Evolutionary conservation across 2,329 filamentous ascomycete species (phyloP).

Genomic region (Arthroderma sp.): DNA sequence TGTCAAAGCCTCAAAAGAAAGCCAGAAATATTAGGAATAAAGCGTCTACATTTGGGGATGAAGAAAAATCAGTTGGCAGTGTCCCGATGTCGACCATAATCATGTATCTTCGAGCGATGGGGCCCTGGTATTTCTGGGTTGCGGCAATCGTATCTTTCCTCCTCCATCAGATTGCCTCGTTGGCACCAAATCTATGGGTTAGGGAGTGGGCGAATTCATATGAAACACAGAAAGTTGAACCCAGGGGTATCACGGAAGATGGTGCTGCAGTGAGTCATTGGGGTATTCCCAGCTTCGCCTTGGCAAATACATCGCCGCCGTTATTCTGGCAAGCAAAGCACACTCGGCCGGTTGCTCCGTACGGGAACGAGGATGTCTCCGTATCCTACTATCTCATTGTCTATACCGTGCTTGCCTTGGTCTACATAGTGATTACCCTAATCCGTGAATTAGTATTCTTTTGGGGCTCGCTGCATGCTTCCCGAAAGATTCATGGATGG

Average conservation of each 20-base stretch:
- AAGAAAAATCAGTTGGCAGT: slow-evolving; percentile 70
- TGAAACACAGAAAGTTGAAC: slow-evolving; percentile 31
- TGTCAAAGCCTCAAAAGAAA: slow-evolving; percentile 22
- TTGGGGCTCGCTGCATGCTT: slow-evolving; percentile 79
- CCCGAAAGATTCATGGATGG: slow-evolving; percentile 65
- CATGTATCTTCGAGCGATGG: slow-evolving; percentile 82
- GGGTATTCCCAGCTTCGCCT: slow-evolving; percentile 25
- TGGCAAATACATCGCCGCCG: slow-evolving; percentile 23
- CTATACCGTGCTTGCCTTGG: slow-evolving; percentile 66
- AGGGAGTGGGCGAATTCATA: slow-evolving; percentile 92
- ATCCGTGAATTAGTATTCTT: slow-evolving; percentile 79
- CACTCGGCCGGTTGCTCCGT: slow-evolving; percentile 10
- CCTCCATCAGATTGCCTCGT: slow-evolving; percentile 69
- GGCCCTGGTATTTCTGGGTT: slow-evolving; percentile 92
- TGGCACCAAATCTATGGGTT: slow-evolving; percentile 91
- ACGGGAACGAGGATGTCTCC: slow-evolving; percentile 46
- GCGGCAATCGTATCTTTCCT: slow-evolving; percentile 61
- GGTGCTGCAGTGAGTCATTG: slow-evolving; percentile 20
- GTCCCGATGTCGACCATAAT: slow-evolving; percentile 79
- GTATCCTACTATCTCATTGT: slow-evolving; percentile 70
- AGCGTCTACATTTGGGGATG: slow-evolving; percentile 39
- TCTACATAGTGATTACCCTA: slow-evolving; percentile 70
- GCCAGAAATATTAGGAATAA: slow-evolving; percentile 21
- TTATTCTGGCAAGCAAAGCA: slow-evolving; percentile 20
- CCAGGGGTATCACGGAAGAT: slow-evolving; percentile 11